Base-by-base conservation (phyloP, 257 asterid species). In the Jacaranda mimosifolia region DNA sequence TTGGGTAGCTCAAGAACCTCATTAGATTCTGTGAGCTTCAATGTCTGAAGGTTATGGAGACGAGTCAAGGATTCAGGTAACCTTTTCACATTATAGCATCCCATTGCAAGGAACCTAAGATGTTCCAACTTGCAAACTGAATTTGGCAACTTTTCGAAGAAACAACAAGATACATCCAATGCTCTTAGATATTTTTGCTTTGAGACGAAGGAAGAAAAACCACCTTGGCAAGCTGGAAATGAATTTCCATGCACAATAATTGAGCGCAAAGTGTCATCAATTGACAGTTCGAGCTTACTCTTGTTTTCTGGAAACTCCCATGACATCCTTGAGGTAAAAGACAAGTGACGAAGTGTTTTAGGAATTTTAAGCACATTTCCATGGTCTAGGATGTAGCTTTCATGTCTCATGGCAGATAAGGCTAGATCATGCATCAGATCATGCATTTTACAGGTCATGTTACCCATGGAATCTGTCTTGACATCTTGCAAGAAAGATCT, bases 401-500 rank as follows among this genome's bases (percentile, higher is more conserved):
- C 83, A 7, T 64, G 36, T 42, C 39, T 45, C 83, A 79, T 64
- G 3, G 72, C 62, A 3, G 79, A 79, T 42, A 14, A 11, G 3
- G 81, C 83, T 17, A 82, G 32, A 68, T 74, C 80, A 70, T 82
- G 83, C 53, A 73, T 46, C 11, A 78, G 43, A 51, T 82, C 81
- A 39, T 82, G 83, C 81, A 78, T 78, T 40, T 70, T 78, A 45
- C 76, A 78, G 3, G 9, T 46, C 26, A 32, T 9, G 0, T 14
- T n/a, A 35, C 57, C 63, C 14, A 0, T 6, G 17, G 1, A 0
- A 32, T 58, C 18, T 32, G 7, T 38, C 72, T 52, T 0, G n/a
- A 60, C 73, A 17, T 82, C 81, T 63, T 82, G 83, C 0, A 82
- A 63, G 55, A 82, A 79, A 1, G 79, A 71, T 69, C 81, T 79